These are phyloP conservation scores for Diospyros kaki DNA, from an alignment of 148 eudicot genomes.

Conservation along the genomic window DNA sequence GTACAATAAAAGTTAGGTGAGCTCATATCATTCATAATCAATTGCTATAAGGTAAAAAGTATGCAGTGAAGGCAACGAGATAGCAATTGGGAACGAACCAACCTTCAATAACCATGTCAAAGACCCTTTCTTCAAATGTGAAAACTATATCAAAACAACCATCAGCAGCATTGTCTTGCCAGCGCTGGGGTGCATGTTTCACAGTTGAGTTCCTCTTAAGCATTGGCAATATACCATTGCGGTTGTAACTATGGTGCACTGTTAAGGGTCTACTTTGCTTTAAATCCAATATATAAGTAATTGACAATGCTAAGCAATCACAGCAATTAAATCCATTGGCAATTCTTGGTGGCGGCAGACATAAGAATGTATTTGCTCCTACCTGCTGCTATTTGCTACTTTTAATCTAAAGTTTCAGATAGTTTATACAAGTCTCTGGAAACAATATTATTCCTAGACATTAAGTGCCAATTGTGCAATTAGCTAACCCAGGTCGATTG, in stretches of 20 bases:
- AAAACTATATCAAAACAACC: slow-evolving; percentile 80
- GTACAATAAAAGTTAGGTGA: too few species aligned
- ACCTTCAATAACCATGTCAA: slow-evolving; percentile 98
- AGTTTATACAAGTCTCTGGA: too few species aligned
- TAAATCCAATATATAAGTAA: not conserved
- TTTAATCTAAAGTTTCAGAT: too few species aligned
- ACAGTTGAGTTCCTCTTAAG: slow-evolving; percentile 75
- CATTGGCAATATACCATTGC: slow-evolving; percentile 95
- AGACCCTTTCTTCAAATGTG: slow-evolving; percentile 91
- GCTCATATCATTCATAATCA: not conserved
- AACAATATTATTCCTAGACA: too few species aligned
- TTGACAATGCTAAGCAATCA: not conserved
- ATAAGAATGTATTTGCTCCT: not conserved
- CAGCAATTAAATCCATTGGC: not conserved
- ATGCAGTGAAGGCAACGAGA: not conserved
- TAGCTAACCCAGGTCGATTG: too few species aligned
- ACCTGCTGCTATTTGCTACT: too few species aligned
- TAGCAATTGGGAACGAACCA: slow-evolving; percentile 13
- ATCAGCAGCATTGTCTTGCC: slow-evolving; percentile 94
- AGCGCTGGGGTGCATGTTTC: slow-evolving; percentile 91
- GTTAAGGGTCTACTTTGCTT: slow-evolving; percentile 26
- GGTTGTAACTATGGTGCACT: slow-evolving; percentile 50
- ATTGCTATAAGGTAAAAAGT: not conserved
- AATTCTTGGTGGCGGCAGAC: not conserved
- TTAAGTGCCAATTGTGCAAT: too few species aligned